Percentiles rank a stretch among this genome's conserved stretches.
These are phyloP conservation scores for Rhizopus delemar DNA, from an alignment of 371 early-diverging fungal species.

Conservation along the genomic window DNA sequence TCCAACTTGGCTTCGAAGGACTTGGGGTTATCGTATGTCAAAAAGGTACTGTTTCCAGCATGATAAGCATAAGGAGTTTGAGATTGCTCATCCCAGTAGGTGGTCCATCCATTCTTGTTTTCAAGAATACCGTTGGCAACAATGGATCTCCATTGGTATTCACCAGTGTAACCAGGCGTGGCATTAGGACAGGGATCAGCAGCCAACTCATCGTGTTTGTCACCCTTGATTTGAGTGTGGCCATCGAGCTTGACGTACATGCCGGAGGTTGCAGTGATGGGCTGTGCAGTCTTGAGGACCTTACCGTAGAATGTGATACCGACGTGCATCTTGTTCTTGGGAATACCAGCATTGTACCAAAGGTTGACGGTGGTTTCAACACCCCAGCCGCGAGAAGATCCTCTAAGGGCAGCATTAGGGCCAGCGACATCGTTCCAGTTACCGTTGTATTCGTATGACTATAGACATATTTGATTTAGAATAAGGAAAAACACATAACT, in stretches of 20 bases:
- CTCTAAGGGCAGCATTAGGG: slow-evolving; percentile 65
- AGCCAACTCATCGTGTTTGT: slow-evolving; percentile 16
- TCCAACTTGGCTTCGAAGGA: slow-evolving; percentile 54
- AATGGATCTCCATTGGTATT: slow-evolving; percentile 66
- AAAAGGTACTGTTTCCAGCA: slow-evolving; percentile 37
- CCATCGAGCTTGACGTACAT: slow-evolving; percentile 29
- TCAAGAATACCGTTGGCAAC: slow-evolving; percentile 58
- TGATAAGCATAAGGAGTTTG: slow-evolving; percentile 67
- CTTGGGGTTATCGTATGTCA: slow-evolving; percentile 61
- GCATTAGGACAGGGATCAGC: slow-evolving; percentile 20
- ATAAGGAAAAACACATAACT: slow-evolving; percentile 2
- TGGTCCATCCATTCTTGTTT: slow-evolving; percentile 53
- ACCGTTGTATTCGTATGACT: slow-evolving; percentile 49
- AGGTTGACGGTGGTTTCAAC: slow-evolving; percentile 51
- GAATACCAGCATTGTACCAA: slow-evolving; percentile 63
- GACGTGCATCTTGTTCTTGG: slow-evolving; percentile 55
- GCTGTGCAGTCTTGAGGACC: slow-evolving; percentile 27
- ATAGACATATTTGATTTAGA: slow-evolving; percentile 21
- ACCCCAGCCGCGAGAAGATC: slow-evolving; percentile 39
- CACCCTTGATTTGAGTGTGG: slow-evolving; percentile 15
- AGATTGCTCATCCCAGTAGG: slow-evolving; percentile 58
- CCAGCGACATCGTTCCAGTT: slow-evolving; percentile 60
- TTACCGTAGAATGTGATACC: slow-evolving; percentile 66
- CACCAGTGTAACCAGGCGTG: slow-evolving; percentile 49
- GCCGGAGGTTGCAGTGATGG: slow-evolving; percentile 13